Conservation (phyloP, 192 early-diverging fungal species). For the Pilaira anomala region DNA sequence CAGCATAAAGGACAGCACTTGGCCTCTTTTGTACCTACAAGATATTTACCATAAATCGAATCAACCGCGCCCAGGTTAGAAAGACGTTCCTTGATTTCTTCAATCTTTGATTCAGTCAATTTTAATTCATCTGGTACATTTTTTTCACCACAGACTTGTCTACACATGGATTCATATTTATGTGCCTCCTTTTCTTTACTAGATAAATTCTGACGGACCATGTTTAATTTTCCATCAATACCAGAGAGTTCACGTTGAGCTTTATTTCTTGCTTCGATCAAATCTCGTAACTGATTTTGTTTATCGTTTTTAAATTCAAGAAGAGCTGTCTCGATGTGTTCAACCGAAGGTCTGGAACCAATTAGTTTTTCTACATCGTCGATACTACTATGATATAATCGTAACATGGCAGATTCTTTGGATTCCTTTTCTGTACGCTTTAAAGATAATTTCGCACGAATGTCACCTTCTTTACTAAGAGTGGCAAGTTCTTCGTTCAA, state of each 20-base stretch:
- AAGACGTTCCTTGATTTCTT: too few relatives aligned
- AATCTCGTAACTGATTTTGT: not conserved
- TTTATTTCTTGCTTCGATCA: not conserved
- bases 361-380: not conserved
- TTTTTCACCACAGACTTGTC: slow-evolving; percentile 11
- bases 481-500: slow-evolving; percentile 55
- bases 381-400: slow-evolving; percentile 16
- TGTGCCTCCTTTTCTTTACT: not conserved
- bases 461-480: slow-evolving; percentile 61
- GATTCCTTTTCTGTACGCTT: slow-evolving; percentile 45
- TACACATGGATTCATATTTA: not conserved
- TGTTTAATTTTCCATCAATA: slow-evolving; percentile 5
- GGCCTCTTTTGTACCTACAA: too few relatives aligned
- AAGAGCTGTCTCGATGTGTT: not conserved
- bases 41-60: too few relatives aligned
- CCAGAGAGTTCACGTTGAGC: not conserved
- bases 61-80: too few relatives aligned
- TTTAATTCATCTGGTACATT: slow-evolving; percentile 16
- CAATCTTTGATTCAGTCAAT: not conserved
- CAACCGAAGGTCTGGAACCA: slow-evolving; percentile 13
- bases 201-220: not conserved
- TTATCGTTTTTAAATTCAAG: not conserved
- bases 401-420: slow-evolving; percentile 3
- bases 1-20: too few relatives aligned
- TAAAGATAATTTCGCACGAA: slow-evolving; percentile 56